Percentiles rank a stretch among this genome's conserved stretches.
These are phyloP conservation scores for Gastrolobium bilobum DNA, from an alignment of 306 rosid genomes.

Conservation along the genomic window DNA sequence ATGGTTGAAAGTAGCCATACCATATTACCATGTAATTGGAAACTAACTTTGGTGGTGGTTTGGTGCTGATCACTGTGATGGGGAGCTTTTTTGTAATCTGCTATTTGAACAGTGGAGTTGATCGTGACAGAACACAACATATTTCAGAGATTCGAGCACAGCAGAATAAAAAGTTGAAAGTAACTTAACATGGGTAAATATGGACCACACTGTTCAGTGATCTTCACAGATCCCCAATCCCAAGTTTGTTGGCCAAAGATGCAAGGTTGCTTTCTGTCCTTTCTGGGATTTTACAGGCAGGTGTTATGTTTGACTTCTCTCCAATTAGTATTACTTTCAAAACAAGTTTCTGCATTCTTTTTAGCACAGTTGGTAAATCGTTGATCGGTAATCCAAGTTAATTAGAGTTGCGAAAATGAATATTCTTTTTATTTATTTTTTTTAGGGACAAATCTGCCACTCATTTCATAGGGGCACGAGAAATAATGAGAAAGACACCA, in stretches of 20 bases:
- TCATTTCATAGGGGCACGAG: background rate
- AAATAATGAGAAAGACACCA: slow-evolving; percentile 1
- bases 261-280: slow-evolving; percentile 20
- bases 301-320: background rate
- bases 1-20: too few relatives aligned
- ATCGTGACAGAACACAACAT: slow-evolving; percentile 18
- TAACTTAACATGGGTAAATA: background rate
- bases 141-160: background rate
- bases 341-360: too few relatives aligned
- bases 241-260: slow-evolving; percentile 1
- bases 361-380: too few relatives aligned
- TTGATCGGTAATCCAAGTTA: background rate
- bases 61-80: background rate
- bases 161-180: slow-evolving; percentile 8
- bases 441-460: background rate
- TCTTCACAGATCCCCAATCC: background rate
- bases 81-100: background rate
- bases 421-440: too few relatives aligned
- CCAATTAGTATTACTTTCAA: background rate
- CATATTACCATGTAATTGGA: too few relatives aligned
- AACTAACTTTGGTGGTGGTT: too few relatives aligned
- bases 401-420: background rate
- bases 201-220: background rate
- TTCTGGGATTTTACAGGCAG: background rate
- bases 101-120: background rate